Conservation (phyloP, 225 moss, liverwort and hornwort genomes). For the Sphagnum contortum region DNA sequence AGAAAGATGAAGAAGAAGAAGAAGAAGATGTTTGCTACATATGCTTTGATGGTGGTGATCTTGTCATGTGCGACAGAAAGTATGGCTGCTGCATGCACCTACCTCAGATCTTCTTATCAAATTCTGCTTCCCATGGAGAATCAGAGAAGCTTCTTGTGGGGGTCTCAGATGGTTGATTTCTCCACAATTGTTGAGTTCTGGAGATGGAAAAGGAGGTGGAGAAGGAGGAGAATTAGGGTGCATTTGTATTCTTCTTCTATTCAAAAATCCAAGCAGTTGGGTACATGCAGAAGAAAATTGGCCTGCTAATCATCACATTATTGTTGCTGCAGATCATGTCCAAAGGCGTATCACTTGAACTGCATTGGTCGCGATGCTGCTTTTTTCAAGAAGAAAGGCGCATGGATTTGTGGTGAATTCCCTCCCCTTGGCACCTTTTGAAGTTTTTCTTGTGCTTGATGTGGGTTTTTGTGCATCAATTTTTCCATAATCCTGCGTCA, state of each 20-base stretch:
- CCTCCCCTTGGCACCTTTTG: too few relatives aligned
- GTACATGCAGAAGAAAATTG: too few relatives aligned
- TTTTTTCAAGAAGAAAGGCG: constrained; percentile 54
- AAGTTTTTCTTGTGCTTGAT: too few relatives aligned
- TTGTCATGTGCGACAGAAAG: constrained; percentile 51
- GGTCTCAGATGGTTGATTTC: background rate
- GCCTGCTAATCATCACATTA: too few relatives aligned
- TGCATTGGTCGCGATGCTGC: constrained; percentile 50
- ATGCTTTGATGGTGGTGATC: constrained; percentile 58
- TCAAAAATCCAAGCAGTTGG: too few relatives aligned
- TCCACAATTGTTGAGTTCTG: background rate
- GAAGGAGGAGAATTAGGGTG: background rate
- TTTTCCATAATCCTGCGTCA: too few relatives aligned
- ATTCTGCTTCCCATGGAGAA: background rate
- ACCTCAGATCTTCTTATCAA: too few relatives aligned
- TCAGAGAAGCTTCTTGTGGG: background rate
- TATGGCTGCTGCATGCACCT: constrained; percentile 2
- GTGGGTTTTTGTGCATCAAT: too few relatives aligned
- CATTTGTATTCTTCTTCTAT: background rate
- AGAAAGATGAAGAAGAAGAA: constrained; percentile 29
- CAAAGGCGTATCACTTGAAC: constrained; percentile 50
- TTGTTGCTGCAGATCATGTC: constrained; percentile 35
- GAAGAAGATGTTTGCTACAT: constrained; percentile 40
- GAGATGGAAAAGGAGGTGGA: background rate
- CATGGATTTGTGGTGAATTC: constrained; percentile 48